Base-by-base conservation (phyloP, 371 early-diverging fungal species). In the Circinella umbellata region DNA sequence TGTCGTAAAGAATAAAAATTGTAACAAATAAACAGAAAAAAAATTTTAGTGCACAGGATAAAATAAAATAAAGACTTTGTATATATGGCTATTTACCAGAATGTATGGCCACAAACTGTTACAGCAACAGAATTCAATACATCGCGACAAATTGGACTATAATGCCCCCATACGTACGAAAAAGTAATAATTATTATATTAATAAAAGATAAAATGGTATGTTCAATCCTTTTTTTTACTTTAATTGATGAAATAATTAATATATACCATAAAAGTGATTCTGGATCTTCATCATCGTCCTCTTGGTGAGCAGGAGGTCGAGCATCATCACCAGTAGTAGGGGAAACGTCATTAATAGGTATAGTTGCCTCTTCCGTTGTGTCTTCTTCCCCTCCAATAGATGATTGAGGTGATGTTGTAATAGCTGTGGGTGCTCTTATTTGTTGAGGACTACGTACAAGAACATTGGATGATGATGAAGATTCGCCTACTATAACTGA, bases 91-190 rank as follows among this genome's bases (percentile, higher is more conserved):
- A 65, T 61, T 74, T 84, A 91, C 91, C 95, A 96, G 78, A 92
- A 96, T 1, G 93, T 92, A 78, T 95, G 96, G 0, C 95, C 93
- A 78, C 95, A 96, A n/a, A 82, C 79, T 1, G 94, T 88, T 73
- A 91, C 88, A 69, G 88, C 93, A 0, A 93, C 93, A 57, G 93
- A 90, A 39, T 78, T 79, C 71, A 96, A 92, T 17, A 86, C 73
- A 39, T 90, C 85, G 36, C 89, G 82, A 69, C 96, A 96, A 35
- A 96, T 88, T 10, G 89, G 90, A 71, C 93, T 91, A 71, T 49
- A 27, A 1, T 27, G 27, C 2, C 27, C 27, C 27, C 27, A 27
- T 27, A 27, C 27, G n/a, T n/a, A n/a, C n/a, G n/a, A n/a, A n/a
- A n/a, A n/a, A n/a, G n/a, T n/a, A n/a, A n/a, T n/a, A n/a, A n/a